Conservation (phyloP, 2,329 filamentous ascomycete species). For the Penicillium italicum region DNA sequence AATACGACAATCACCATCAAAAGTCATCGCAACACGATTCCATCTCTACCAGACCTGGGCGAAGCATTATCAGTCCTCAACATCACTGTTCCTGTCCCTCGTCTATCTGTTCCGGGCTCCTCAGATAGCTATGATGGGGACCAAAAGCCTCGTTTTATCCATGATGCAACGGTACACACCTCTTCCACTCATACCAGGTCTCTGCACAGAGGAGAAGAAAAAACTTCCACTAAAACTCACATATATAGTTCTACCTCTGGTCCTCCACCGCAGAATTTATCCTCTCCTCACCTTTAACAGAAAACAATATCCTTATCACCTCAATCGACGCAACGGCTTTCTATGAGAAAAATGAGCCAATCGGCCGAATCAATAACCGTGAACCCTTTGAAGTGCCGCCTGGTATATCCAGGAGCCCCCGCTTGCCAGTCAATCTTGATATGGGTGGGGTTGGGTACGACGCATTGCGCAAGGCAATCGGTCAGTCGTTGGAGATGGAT, state of each 20-base stretch:
- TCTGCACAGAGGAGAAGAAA: background rate
- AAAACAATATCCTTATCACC: constrained; percentile 72
- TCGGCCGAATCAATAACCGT: constrained; percentile 74
- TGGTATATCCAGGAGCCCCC: constrained; percentile 67
- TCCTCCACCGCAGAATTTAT: constrained; percentile 83
- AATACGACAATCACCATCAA: constrained; percentile 77
- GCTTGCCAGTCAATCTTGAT: constrained; percentile 77
- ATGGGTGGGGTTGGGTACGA: constrained; percentile 76
- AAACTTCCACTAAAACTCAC: background rate
- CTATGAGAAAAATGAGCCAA: constrained; percentile 73
- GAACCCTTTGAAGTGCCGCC: constrained; percentile 73
- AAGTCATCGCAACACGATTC: constrained; percentile 69
- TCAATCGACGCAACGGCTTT: constrained; percentile 78
- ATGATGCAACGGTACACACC: constrained; percentile 63
- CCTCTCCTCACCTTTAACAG: constrained; percentile 70
- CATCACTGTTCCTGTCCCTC: constrained; percentile 68
- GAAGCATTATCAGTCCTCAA: constrained; percentile 68
- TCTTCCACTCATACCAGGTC: constrained; percentile 18
- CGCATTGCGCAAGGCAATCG: constrained; percentile 72
- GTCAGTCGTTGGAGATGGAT: constrained; percentile 73
- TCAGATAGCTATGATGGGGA: constrained; percentile 43
- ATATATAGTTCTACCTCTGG: constrained; percentile 64
- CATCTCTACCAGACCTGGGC: constrained; percentile 67
- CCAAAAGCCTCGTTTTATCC: constrained; percentile 66
- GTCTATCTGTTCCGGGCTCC: constrained; percentile 56